Evolutionary conservation across 2,329 filamentous ascomycete species (phyloP).

Genomic region (Rutstroemia sp.): DNA sequence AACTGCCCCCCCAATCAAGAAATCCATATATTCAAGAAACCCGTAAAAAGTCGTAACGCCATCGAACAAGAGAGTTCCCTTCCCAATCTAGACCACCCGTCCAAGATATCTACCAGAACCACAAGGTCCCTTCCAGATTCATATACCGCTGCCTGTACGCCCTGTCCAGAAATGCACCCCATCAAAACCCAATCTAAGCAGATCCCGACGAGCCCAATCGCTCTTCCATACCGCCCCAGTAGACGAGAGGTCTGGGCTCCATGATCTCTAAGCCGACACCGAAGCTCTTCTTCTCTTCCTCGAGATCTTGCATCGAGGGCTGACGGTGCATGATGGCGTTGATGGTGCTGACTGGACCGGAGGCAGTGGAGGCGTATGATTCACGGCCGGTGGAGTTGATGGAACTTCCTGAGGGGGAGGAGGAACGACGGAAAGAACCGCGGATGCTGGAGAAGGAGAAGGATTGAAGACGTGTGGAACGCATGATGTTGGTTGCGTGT

Average conservation of each 20-base stretch:
- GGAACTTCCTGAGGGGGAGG: slow-evolving; percentile 31
- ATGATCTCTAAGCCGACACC: slow-evolving; percentile 47
- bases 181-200: background rate
- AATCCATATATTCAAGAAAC: background rate
- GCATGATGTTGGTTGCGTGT: slow-evolving; percentile 17
- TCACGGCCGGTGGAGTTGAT: slow-evolving; percentile 23
- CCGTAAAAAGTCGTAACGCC: background rate
- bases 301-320: slow-evolving; percentile 48
- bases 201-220: slow-evolving; percentile 36
- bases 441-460: slow-evolving; percentile 44
- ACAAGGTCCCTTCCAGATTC: background rate
- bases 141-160: background rate
- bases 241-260: slow-evolving; percentile 55
- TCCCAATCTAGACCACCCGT: background rate
- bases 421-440: slow-evolving; percentile 45
- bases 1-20: slow-evolving; percentile 1
- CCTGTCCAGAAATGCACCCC: background rate
- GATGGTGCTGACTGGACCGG: slow-evolving; percentile 40
- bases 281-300: slow-evolving; percentile 49
- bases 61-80: background rate
- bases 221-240: slow-evolving; percentile 57
- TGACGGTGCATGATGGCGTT: slow-evolving; percentile 53
- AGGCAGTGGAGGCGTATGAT: slow-evolving; percentile 39
- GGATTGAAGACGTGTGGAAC: slow-evolving; percentile 25
- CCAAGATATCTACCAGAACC: slow-evolving; percentile 1